phyloP scores from a whole-genome alignment of 208 protist genomes.

The Phytomonas sp. region DNA sequence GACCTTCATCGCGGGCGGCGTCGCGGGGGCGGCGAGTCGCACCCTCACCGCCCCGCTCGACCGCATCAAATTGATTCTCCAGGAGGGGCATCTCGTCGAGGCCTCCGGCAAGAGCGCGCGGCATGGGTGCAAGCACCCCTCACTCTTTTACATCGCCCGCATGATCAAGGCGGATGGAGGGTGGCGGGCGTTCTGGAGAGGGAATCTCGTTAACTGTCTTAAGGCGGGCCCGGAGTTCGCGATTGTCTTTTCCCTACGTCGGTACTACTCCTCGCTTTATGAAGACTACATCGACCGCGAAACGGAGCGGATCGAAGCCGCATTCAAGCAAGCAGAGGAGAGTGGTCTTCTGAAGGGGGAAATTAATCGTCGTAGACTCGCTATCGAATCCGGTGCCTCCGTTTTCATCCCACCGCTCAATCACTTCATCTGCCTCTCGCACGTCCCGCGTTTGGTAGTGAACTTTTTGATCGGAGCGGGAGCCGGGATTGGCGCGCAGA shows the following conservation, averaged over 20 bases:
- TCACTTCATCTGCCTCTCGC: slow-evolving; percentile 22
- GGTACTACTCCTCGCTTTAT: slow-evolving; percentile 67
- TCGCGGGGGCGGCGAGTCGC: slow-evolving; percentile 77
- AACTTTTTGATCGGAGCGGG: slow-evolving; percentile 80
- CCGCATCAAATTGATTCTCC: slow-evolving; percentile 88
- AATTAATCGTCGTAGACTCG: slow-evolving; percentile 22
- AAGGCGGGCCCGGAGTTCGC: slow-evolving; percentile 89
- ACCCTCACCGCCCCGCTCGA: slow-evolving; percentile 88
- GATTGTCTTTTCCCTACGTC: slow-evolving; percentile 81
- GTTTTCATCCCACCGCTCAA: slow-evolving; percentile 60
- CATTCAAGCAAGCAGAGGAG: slow-evolving; percentile 13
- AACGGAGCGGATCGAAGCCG: slow-evolving; percentile 21
- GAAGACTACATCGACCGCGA: slow-evolving; percentile 73
- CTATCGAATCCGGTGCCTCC: slow-evolving; percentile 34
- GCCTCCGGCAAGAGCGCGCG: slow-evolving; percentile 5
- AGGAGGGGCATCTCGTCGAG: slow-evolving; percentile 76
- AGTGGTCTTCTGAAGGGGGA: slow-evolving; percentile 16
- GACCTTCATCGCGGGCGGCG: slow-evolving; percentile 76
- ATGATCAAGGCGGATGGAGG: slow-evolving; percentile 76
- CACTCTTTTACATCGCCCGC: slow-evolving; percentile 60
- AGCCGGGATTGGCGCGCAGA: slow-evolving; percentile 81
- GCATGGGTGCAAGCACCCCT: slow-evolving; percentile 26
- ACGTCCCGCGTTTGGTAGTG: slow-evolving; percentile 57
- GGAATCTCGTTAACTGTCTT: slow-evolving; percentile 86
- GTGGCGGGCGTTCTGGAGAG: slow-evolving; percentile 75